Percentiles rank a stretch among this genome's conserved stretches.
These are phyloP conservation scores for Avena atlantica DNA, from an alignment of 176 grass and related monocot species.

Conservation along the genomic window DNA sequence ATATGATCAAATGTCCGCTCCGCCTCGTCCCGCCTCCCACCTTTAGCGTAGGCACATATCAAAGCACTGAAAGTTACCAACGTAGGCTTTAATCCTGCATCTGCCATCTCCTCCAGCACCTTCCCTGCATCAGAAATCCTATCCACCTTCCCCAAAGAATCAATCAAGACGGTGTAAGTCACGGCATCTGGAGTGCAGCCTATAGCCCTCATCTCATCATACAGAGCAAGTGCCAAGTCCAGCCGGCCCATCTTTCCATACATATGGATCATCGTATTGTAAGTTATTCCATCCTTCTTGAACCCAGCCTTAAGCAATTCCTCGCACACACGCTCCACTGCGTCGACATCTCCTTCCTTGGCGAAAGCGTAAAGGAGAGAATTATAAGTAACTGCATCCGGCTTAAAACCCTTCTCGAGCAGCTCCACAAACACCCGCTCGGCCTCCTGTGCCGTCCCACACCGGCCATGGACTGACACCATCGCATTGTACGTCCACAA, in stretches of 20 bases:
- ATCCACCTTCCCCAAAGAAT: constrained; percentile 89
- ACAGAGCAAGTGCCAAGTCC: constrained; percentile 70
- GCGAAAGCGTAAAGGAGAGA: constrained; percentile 83
- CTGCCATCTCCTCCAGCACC: constrained; percentile 74
- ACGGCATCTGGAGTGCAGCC: constrained; percentile 84
- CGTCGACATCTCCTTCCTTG: constrained; percentile 61
- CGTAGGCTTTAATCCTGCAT: constrained; percentile 79
- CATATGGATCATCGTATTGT: constrained; percentile 97
- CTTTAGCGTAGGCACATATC: constrained; percentile 89
- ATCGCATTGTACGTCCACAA: constrained; percentile 96
- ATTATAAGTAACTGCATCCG: constrained; percentile 88
- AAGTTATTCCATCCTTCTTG: constrained; percentile 86
- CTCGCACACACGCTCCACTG: constrained; percentile 74
- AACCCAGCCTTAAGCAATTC: constrained; percentile 85
- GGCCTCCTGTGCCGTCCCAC: constrained; percentile 59
- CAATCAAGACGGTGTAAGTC: constrained; percentile 84
- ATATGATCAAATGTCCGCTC: constrained; percentile 72
- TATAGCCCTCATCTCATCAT: constrained; percentile 80
- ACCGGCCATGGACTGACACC: constrained; percentile 74
- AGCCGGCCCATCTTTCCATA: constrained; percentile 80
- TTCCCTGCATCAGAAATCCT: constrained; percentile 81
- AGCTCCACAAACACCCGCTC: constrained; percentile 75
- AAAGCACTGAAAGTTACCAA: constrained; percentile 82
- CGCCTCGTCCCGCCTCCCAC: constrained; percentile 69
- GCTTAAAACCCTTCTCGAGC: constrained; percentile 67